These are phyloP conservation scores for Penicillium frequentans DNA, from an alignment of 2,329 filamentous ascomycete species.

Conservation along the genomic window DNA sequence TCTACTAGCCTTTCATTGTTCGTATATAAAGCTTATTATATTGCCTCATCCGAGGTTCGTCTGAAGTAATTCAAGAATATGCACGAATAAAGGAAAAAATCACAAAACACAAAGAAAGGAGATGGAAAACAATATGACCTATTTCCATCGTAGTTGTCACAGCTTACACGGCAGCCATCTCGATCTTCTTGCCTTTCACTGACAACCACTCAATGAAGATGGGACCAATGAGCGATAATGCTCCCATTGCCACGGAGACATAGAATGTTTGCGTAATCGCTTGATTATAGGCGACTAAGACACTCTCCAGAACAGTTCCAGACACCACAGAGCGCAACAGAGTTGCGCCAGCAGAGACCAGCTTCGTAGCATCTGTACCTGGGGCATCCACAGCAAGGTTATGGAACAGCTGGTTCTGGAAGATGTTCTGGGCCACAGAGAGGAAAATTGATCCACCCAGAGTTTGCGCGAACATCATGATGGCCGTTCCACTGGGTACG, in stretches of 20 bases:
- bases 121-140: neutral
- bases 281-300: slow-evolving; percentile 38
- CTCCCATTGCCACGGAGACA: slow-evolving; percentile 38
- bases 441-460: slow-evolving; percentile 41
- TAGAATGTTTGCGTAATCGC: slow-evolving; percentile 41
- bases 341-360: slow-evolving; percentile 40
- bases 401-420: slow-evolving; percentile 35
- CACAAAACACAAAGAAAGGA: neutral
- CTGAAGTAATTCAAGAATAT: neutral
- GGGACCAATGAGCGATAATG: slow-evolving; percentile 34
- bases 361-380: slow-evolving; percentile 23
- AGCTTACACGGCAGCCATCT: slow-evolving; percentile 8
- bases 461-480: slow-evolving; percentile 39
- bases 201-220: slow-evolving; percentile 43
- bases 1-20: too few species aligned
- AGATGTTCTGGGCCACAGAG: slow-evolving; percentile 40
- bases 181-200: slow-evolving; percentile 33
- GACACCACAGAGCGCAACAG: slow-evolving; percentile 33
- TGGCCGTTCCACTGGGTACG: slow-evolving; percentile 35
- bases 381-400: slow-evolving; percentile 28
- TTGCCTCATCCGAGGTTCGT: neutral
- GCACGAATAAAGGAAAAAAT: neutral
- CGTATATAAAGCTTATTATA: neutral
- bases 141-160: neutral
- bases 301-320: slow-evolving; percentile 24